These are phyloP conservation scores for Amphirosellinia nigrospora DNA, from an alignment of 495 filamentous ascomycete genomes.

Conservation along the genomic window DNA sequence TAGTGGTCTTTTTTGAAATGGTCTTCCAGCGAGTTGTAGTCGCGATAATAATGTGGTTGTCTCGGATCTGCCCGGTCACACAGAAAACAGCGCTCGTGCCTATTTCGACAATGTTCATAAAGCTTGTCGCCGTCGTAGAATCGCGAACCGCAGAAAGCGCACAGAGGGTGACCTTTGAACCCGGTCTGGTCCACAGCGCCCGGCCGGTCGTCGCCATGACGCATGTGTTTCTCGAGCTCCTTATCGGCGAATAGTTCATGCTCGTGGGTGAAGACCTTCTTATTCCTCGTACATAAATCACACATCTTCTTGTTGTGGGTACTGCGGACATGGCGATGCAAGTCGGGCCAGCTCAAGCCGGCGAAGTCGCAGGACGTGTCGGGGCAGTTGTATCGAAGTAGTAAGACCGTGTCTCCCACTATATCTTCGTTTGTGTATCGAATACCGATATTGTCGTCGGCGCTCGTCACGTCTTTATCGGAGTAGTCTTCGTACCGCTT, in stretches of 20 bases:
- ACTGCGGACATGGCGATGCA: slow-evolving; percentile 86
- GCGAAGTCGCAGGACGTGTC: slow-evolving; percentile 84
- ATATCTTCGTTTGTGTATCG: slow-evolving; percentile 86
- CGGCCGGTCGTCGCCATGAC: slow-evolving; percentile 87
- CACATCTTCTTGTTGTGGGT: slow-evolving; percentile 90
- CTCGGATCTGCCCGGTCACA: slow-evolving; percentile 78
- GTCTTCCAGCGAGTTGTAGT: slow-evolving; percentile 81
- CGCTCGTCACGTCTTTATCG: slow-evolving; percentile 70
- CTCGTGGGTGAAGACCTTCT: slow-evolving; percentile 98
- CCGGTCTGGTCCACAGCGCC: slow-evolving; percentile 92
- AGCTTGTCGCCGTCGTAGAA: slow-evolving; percentile 98
- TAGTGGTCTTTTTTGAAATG: slow-evolving; percentile 92
- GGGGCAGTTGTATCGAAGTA: slow-evolving; percentile 96
- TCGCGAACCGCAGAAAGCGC: slow-evolving; percentile 85
- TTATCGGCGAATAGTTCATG: slow-evolving; percentile 89
- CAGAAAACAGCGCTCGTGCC: slow-evolving; percentile 93
- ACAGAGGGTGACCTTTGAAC: slow-evolving; percentile 95
- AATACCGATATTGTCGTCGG: slow-evolving; percentile 85
- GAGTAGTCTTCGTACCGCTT: slow-evolving; percentile 87
- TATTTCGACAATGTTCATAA: slow-evolving; percentile 87
- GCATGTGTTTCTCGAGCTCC: slow-evolving; percentile 85
- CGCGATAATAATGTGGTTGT: slow-evolving; percentile 81
- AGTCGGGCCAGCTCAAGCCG: slow-evolving; percentile 88
- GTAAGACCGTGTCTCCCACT: slow-evolving; percentile 80
- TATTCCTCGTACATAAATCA: slow-evolving; percentile 91